Evolutionary conservation across 2,329 filamentous ascomycete genomes (phyloP).

Genomic region (Periconia sp.): DNA sequence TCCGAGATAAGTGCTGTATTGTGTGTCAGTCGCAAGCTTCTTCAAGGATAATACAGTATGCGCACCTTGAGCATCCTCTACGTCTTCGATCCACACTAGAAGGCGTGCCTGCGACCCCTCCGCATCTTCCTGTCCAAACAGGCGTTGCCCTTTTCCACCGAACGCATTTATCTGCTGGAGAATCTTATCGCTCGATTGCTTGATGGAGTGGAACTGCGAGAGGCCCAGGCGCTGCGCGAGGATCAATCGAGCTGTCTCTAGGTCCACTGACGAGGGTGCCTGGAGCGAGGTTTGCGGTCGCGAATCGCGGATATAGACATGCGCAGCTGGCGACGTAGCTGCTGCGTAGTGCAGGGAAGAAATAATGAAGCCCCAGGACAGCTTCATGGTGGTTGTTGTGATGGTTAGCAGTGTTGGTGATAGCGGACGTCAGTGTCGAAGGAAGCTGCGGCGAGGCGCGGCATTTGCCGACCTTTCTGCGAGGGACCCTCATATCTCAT

Average conservation of each 20-base stretch:
- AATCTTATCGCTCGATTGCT: conserved; percentile 47
- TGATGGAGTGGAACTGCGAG: conserved; percentile 55
- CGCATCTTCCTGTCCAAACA: conserved; percentile 45
- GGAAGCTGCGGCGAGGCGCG: conserved; percentile 20
- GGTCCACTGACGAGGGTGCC: conserved; percentile 34
- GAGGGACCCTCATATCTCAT: conserved; percentile 28
- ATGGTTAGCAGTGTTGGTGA: conserved; percentile 25
- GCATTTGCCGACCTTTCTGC: conserved; percentile 18
- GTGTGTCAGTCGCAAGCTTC: conserved; percentile 19
- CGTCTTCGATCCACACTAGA: conserved; percentile 50
- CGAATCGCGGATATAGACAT: conserved; percentile 47
- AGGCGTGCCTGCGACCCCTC: conserved; percentile 31
- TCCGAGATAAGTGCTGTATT: conserved; percentile 32
- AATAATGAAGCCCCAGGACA: conserved; percentile 46
- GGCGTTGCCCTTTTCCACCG: conserved; percentile 47
- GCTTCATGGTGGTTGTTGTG: conserved; percentile 51
- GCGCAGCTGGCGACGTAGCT: conserved; percentile 36
- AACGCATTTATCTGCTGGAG: conserved; percentile 55
- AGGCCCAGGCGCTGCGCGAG: conserved; percentile 59
- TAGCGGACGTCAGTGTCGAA: conserved; percentile 27
- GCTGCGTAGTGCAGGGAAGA: conserved; percentile 49
- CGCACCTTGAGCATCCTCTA: conserved; percentile 43
- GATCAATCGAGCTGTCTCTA: conserved; percentile 56
- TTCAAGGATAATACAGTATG: background rate
- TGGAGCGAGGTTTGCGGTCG: conserved; percentile 12